phyloP scores from a whole-genome alignment of 2,329 filamentous ascomycete species.

The Talaromyces islandicus region DNA sequence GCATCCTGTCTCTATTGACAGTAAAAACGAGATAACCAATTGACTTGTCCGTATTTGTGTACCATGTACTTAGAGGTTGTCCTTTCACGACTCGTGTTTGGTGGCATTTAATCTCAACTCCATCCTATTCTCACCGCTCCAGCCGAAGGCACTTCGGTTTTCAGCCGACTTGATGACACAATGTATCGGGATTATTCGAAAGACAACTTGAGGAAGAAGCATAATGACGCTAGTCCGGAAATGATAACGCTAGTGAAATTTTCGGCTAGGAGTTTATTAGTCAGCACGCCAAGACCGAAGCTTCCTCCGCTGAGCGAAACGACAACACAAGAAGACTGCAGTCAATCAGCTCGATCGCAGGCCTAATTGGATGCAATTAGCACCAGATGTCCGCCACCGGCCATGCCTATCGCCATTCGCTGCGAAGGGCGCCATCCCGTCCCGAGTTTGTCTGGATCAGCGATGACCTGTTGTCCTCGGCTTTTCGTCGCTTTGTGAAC shows the following conservation, averaged over 20 bases:
- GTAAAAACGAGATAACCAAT: neutral
- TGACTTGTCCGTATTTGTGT: neutral
- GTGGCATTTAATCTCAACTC: neutral
- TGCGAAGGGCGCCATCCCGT: slow-evolving; percentile 21
- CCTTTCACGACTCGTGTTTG: neutral
- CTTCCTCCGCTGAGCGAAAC: slow-evolving; percentile 1
- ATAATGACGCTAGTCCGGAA: neutral
- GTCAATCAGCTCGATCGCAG: neutral
- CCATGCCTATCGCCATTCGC: slow-evolving; percentile 35
- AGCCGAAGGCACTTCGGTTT: neutral
- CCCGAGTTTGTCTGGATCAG: slow-evolving; percentile 41
- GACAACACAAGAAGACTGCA: slow-evolving; percentile 1
- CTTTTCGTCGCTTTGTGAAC: slow-evolving; percentile 44
- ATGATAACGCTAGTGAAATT: neutral
- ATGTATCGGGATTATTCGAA: neutral
- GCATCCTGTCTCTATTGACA: neutral
- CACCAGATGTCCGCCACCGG: slow-evolving; percentile 37
- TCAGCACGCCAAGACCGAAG: slow-evolving; percentile 9
- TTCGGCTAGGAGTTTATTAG: neutral
- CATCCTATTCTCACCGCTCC: neutral
- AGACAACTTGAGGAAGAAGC: neutral
- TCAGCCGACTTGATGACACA: neutral
- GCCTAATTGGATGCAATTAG: slow-evolving; percentile 11
- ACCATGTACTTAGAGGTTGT: neutral
- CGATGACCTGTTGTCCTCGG: slow-evolving; percentile 38